A percentile compares a stretch with the other conserved stretches of the same genome.
These are phyloP conservation scores for Debaryomycetaceae sp. DNA, from an alignment of 1,139 yeast species.

Conservation along the genomic window DNA sequence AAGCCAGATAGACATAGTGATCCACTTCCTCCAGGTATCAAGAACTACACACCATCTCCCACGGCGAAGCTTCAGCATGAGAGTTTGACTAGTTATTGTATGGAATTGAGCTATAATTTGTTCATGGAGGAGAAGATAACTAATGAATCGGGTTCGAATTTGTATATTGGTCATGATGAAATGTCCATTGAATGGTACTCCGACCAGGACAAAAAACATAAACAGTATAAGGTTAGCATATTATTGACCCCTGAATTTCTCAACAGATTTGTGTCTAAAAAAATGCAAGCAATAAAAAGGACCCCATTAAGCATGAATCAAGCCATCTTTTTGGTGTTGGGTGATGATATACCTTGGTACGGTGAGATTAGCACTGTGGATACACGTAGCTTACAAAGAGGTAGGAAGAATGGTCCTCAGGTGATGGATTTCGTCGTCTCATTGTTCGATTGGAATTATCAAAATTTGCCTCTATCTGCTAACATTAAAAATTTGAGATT, in stretches of 20 bases:
- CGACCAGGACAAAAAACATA: conserved; percentile 42
- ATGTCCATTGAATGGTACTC: conserved; percentile 51
- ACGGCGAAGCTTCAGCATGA: conserved; percentile 47
- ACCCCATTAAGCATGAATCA: conserved; percentile 48
- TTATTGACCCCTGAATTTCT: conserved; percentile 35
- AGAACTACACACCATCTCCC: conserved; percentile 24
- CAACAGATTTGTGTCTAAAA: conserved; percentile 41
- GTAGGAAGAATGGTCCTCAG: conserved; percentile 13
- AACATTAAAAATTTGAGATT: conserved; percentile 42
- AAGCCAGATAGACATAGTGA: neutral
- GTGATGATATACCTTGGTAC: conserved; percentile 38
- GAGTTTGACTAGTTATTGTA: conserved; percentile 48
- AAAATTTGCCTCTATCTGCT: conserved; percentile 43
- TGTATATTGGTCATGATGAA: conserved; percentile 32
- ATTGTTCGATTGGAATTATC: conserved; percentile 55
- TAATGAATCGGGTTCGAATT: conserved; percentile 40
- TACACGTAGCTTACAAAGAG: conserved; percentile 10
- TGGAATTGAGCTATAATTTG: conserved; percentile 58
- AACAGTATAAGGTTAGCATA: conserved; percentile 34
- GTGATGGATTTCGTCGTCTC: conserved; percentile 45
- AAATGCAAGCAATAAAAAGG: conserved; percentile 39
- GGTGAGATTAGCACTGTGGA: conserved; percentile 49
- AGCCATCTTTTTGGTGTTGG: conserved; percentile 41
- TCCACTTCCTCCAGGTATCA: conserved; percentile 23
- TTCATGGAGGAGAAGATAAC: conserved; percentile 55